Percentiles rank a stretch among this genome's conserved stretches.
phyloP scores from a whole-genome alignment of 495 filamentous ascomycete species.

The Neurospora cerealis region DNA sequence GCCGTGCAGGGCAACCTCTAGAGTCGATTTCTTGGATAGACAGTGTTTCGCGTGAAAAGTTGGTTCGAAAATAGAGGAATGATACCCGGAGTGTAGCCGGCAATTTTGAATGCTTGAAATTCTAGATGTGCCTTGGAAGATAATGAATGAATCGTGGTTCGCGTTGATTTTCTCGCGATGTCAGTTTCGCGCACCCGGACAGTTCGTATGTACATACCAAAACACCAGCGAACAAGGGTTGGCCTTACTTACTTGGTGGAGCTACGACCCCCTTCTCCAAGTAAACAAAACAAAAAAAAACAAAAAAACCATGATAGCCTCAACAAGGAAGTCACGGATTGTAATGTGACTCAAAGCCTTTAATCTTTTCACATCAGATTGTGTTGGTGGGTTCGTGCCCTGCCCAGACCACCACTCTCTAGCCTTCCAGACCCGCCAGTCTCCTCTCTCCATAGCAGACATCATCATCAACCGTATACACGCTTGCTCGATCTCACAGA shows the following conservation, averaged over 20 bases:
- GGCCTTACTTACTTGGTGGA: neutral
- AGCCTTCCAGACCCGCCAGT: too few species aligned
- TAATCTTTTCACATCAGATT: neutral
- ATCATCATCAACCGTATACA: too few species aligned
- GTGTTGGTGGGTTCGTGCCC: too few species aligned
- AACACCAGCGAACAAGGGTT: neutral
- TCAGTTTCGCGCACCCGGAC: neutral
- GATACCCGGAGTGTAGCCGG: neutral
- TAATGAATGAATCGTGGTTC: neutral
- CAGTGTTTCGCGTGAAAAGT: neutral
- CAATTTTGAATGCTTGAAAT: neutral
- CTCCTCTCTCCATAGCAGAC: too few species aligned
- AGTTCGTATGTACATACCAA: neutral
- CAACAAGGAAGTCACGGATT: neutral
- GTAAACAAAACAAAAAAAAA: neutral
- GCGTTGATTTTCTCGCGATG: conserved; percentile 1
- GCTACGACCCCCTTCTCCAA: neutral
- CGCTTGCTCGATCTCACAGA: too few species aligned
- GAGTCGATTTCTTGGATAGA: conserved; percentile 3
- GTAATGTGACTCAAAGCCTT: neutral
- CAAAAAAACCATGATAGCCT: neutral
- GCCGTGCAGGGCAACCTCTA: conserved; percentile 24
- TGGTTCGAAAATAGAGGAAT: neutral
- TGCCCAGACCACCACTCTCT: too few species aligned
- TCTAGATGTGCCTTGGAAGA: conserved; percentile 4